Conservation (phyloP, 208 protist species). For the Perkinsela sp. region DNA sequence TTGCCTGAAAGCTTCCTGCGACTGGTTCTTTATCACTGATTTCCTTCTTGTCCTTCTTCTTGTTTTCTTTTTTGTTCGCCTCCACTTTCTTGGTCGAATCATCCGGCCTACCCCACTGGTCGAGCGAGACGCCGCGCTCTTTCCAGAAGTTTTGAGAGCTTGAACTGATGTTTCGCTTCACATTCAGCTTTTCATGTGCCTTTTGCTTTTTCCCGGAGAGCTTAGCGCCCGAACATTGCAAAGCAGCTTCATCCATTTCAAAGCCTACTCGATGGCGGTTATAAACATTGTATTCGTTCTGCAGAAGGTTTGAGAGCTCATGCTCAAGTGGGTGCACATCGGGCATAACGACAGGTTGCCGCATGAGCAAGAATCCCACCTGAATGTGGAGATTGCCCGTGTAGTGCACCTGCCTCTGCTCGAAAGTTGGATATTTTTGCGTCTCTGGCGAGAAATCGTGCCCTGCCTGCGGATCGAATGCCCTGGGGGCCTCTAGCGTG, state of each 20-base stretch:
- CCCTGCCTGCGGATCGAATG: neutral
- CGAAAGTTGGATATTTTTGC: neutral
- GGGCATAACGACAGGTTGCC: neutral
- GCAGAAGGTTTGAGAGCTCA: neutral
- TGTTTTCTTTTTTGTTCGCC: neutral
- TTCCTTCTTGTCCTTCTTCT: neutral
- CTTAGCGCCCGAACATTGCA: neutral
- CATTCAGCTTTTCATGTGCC: neutral
- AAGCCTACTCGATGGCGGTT: neutral
- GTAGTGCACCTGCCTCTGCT: neutral
- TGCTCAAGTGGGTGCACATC: neutral
- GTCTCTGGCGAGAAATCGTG: neutral
- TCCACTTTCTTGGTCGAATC: neutral
- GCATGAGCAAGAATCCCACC: neutral
- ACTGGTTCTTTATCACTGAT: neutral
- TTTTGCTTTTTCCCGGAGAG: neutral
- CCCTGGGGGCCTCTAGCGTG: too few species aligned
- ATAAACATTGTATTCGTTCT: neutral
- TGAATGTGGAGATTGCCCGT: neutral
- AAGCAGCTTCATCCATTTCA: neutral
- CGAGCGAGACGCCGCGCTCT: neutral
- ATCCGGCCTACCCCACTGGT: neutral
- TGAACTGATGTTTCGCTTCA: neutral
- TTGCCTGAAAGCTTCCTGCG: neutral
- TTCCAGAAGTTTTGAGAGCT: conserved; percentile 1